These are phyloP conservation scores for Pilaira anomala DNA, from an alignment of 192 early-diverging fungal species.

Conservation along the genomic window DNA sequence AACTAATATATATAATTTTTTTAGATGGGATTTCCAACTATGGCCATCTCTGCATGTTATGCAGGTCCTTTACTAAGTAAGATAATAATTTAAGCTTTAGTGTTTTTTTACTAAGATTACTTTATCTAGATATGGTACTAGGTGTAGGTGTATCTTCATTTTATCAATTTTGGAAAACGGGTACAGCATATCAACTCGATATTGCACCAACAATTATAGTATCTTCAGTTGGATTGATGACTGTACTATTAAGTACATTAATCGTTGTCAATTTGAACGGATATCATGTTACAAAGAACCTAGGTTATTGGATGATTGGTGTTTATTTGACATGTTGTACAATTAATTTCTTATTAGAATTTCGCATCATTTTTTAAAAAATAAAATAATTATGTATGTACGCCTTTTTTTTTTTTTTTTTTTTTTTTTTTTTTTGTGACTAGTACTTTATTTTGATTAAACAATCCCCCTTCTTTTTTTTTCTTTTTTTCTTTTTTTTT, in stretches of 20 bases:
- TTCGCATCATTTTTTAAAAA: too few species aligned
- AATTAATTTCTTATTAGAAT: slow-evolving; percentile 58
- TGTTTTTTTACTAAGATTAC: neutral
- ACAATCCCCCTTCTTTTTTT: too few species aligned
- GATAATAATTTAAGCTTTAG: neutral
- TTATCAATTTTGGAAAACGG: slow-evolving; percentile 49
- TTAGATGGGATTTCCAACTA: slow-evolving; percentile 87
- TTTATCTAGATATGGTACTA: slow-evolving; percentile 63
- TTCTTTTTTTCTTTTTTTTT: slow-evolving; percentile 4
- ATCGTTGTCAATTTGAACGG: slow-evolving; percentile 53
- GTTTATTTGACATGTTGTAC: slow-evolving; percentile 58
- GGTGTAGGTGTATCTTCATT: slow-evolving; percentile 77
- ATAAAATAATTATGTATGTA: too few species aligned
- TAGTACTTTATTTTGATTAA: too few species aligned
- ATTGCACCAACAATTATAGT: slow-evolving; percentile 67
- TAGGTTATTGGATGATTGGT: slow-evolving; percentile 54
- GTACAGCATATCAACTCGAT: slow-evolving; percentile 47
- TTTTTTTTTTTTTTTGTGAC: slow-evolving; percentile 8
- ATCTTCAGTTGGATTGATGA: slow-evolving; percentile 60
- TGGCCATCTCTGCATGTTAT: slow-evolving; percentile 94
- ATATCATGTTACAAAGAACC: slow-evolving; percentile 56
- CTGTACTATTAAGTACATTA: slow-evolving; percentile 53
- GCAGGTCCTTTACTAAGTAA: slow-evolving; percentile 87
- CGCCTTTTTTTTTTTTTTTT: neutral
- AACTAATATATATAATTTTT: neutral